A percentile compares a stretch with the other conserved stretches of the same genome.
phyloP scores from a whole-genome alignment of 1,284 basidiomycete genomes.

The Ceratobasidium sp. region DNA sequence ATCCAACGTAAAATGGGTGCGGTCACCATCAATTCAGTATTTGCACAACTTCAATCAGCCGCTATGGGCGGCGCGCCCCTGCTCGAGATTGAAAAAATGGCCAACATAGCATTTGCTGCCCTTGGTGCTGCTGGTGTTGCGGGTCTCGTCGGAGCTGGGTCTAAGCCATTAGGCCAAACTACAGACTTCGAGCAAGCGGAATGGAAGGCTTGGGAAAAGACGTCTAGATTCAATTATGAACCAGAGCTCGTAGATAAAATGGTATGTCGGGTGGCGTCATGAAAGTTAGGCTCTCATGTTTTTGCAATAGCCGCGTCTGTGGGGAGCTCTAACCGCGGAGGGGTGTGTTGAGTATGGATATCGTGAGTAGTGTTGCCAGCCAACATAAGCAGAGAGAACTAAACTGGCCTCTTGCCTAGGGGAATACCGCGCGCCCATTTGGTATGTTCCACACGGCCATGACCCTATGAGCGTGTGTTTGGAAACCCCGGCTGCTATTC shows the following conservation, averaged over 20 bases:
- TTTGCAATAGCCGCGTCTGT: neutral
- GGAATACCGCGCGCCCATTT: conserved; percentile 27
- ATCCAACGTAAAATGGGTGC: conserved; percentile 19
- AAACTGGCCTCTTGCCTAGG: neutral
- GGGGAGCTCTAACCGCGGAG: conserved; percentile 5
- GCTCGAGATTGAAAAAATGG: conserved; percentile 22
- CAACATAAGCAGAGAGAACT: neutral
- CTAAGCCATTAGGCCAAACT: conserved; percentile 8
- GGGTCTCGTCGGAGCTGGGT: conserved; percentile 15
- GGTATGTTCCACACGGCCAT: conserved; percentile 25
- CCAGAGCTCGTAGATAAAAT: neutral
- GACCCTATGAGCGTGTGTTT: conserved; percentile 20
- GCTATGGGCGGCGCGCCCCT: conserved; percentile 37
- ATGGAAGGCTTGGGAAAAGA: conserved; percentile 32
- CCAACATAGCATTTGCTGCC: conserved; percentile 10
- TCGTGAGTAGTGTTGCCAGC: conserved; percentile 16
- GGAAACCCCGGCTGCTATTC: conserved; percentile 15
- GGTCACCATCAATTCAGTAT: conserved; percentile 12
- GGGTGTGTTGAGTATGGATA: conserved; percentile 37
- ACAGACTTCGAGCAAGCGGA: conserved; percentile 22
- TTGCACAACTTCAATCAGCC: conserved; percentile 36
- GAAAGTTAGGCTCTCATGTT: neutral
- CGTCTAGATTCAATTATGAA: neutral
- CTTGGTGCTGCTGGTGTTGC: neutral
- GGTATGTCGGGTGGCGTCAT: neutral